Evolutionary conservation across 129 eudicot species (phyloP), one percentile per base, ranked within the genome.

Genomic region (Daucus carota): DNA sequence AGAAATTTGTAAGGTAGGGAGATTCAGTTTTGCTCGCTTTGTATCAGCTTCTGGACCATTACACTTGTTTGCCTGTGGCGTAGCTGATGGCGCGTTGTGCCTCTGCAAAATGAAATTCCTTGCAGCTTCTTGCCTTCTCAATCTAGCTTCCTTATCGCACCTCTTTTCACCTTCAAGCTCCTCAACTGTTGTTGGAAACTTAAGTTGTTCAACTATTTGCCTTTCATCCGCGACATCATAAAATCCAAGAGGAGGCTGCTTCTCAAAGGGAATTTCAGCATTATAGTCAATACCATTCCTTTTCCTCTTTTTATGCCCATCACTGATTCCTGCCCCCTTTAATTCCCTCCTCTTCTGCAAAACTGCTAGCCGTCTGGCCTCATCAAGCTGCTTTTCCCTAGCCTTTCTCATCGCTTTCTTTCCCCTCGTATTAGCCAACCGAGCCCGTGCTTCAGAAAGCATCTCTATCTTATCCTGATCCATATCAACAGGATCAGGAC

Each of bases 401-500:
- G 99, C 96, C 81, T 95, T 95, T 67, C 99, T 84, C 81, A 89
- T 95, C 0, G 99, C 99, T 81, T 95, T 95, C 85, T 95, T 95
- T 0, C 97, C 99, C 66, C 99, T 80, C 3, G 99, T 95, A 75
- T 95, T 91, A 17, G 99, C 97, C 38, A 95, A 81, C 65, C 99
- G 86, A 32, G 99, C 96, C 45, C 97, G 88, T 26, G 97, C 96
- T 85, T 95, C 97, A 42, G 99, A 85, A 79, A 91, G 99, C 99
- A 95, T 95, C 83, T 95, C 99, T 59, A 89, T 95, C 84, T 95
- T 97, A 80, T 89, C 97, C 74, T 95, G 97, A 78, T 95, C 99
- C 99, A 95, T 95, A 46, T 95, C 99, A 76, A 91, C 99, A 22
- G 99, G 97, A 45, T 95, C 99, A 0, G 99, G 99, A 28, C 97